These are phyloP conservation scores for Urtica urens DNA, from an alignment of 306 rosid species.

Conservation along the genomic window DNA sequence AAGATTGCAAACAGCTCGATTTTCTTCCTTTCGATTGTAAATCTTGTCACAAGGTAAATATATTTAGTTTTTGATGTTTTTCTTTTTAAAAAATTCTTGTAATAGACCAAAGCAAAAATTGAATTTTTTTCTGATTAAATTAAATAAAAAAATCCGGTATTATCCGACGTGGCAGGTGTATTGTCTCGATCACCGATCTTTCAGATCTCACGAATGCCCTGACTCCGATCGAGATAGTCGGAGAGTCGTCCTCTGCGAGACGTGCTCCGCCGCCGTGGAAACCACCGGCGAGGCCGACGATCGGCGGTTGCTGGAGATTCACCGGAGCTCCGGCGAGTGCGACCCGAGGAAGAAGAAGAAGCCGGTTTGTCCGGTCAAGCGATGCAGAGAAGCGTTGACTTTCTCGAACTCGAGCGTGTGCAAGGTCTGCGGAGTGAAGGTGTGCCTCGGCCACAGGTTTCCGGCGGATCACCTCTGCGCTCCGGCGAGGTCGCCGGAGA, in stretches of 20 bases:
- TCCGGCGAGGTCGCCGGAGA: not conserved
- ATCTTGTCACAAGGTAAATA: conserved; percentile 56
- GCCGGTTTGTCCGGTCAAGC: conserved; percentile 52
- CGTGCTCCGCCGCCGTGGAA: conserved; percentile 66
- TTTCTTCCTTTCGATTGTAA: conserved; percentile 80
- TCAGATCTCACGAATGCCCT: conserved; percentile 58
- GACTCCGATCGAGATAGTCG: conserved; percentile 65
- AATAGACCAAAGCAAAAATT: too few relatives aligned
- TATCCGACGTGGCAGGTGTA: conserved; percentile 38
- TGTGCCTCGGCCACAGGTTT: conserved; percentile 78
- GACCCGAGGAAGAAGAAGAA: conserved; percentile 73
- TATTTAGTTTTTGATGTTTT: too few relatives aligned
- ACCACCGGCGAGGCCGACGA: conserved; percentile 38
- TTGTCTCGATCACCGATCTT: conserved; percentile 72
- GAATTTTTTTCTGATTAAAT: too few relatives aligned
- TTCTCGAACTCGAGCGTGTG: conserved; percentile 63
- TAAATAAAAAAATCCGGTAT: too few relatives aligned
- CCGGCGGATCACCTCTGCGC: conserved; percentile 66
- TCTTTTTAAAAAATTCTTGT: too few relatives aligned
- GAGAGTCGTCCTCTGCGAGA: conserved; percentile 62
- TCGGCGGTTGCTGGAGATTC: conserved; percentile 37
- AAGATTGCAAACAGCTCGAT: conserved; percentile 69
- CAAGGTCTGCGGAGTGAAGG: conserved; percentile 57
- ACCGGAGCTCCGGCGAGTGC: conserved; percentile 47
- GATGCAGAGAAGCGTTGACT: conserved; percentile 65